Evolutionary conservation across 768 basidiomycete species (phyloP).

Genomic region (Tricholoma saponaceum): DNA sequence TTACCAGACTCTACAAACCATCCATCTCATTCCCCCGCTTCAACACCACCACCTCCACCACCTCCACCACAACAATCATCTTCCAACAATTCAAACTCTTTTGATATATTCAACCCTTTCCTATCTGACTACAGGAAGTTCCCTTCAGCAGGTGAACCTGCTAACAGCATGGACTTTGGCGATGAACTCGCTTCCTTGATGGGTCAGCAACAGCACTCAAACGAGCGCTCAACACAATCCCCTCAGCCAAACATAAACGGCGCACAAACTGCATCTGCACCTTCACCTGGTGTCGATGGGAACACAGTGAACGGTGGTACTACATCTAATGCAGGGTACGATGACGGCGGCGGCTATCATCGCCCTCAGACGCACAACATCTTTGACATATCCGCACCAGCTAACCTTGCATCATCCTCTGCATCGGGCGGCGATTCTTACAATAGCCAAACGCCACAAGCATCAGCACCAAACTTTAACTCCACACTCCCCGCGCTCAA

Average conservation of each 20-base stretch:
- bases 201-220: constrained; percentile 20
- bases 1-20: constrained; percentile 31
- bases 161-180: constrained; percentile 47
- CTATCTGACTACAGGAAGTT: constrained; percentile 50
- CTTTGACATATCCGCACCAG: constrained; percentile 50
- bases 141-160: constrained; percentile 23
- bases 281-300: too few relatives aligned
- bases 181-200: constrained; percentile 69
- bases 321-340: too few relatives aligned
- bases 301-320: too few relatives aligned
- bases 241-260: constrained; percentile 5
- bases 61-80: too few relatives aligned
- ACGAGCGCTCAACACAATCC: constrained; percentile 19
- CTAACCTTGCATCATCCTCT: constrained; percentile 23
- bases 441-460: too few relatives aligned
- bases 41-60: too few relatives aligned
- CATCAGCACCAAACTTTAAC: too few relatives aligned
- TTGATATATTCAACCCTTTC: constrained; percentile 44
- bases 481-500: too few relatives aligned
- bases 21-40: too few relatives aligned
- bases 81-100: constrained; percentile 3
- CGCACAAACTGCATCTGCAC: too few relatives aligned
- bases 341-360: constrained; percentile 1
- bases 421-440: too few relatives aligned
- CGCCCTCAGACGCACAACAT: constrained; percentile 43